Percentiles rank a stretch among this genome's conserved stretches.
These are phyloP conservation scores for Saccharata proteae DNA, from an alignment of 2,329 filamentous ascomycete genomes.

Conservation along the genomic window DNA sequence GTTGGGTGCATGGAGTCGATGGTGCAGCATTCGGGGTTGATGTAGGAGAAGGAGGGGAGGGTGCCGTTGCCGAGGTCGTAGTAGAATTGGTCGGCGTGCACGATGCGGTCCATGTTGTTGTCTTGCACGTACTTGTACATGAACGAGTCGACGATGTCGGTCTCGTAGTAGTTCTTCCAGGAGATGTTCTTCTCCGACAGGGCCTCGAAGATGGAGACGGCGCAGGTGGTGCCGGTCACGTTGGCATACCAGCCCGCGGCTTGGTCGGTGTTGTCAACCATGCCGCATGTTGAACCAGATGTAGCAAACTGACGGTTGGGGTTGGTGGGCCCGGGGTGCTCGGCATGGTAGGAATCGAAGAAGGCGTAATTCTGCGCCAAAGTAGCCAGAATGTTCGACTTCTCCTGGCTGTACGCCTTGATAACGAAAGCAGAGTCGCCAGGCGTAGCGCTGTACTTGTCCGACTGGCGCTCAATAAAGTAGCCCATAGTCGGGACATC, in stretches of 20 bases:
- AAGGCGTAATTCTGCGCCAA: conserved; percentile 27
- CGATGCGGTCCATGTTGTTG: conserved; percentile 22
- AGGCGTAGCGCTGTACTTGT: conserved; percentile 24
- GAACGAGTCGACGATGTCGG: conserved; percentile 24
- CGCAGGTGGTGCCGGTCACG: conserved; percentile 22
- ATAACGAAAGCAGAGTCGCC: conserved; percentile 26
- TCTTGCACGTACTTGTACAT: conserved; percentile 29
- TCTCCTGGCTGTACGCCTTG: conserved; percentile 25
- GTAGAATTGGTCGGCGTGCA: conserved; percentile 15
- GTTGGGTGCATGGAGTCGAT: conserved; percentile 28
- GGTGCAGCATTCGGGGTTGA: conserved; percentile 18
- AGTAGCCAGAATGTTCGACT: conserved; percentile 21
- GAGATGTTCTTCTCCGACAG: conserved; percentile 23
- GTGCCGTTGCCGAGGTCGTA: conserved; percentile 14
- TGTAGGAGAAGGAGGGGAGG: conserved; percentile 15
- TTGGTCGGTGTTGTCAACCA: conserved; percentile 20
- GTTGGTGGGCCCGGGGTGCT: conserved; percentile 29
- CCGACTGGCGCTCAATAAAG: conserved; percentile 28
- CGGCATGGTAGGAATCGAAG: conserved; percentile 26
- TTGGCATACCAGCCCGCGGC: conserved; percentile 15
- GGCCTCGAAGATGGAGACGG: conserved; percentile 24
- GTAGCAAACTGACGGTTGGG: conserved; percentile 29
- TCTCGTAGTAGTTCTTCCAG: conserved; percentile 31
- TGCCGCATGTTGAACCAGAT: conserved; percentile 22
- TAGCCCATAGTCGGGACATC: conserved; percentile 26